Conservation (phyloP, 1,284 basidiomycete species). For the Ceratobasidium papillatum region DNA sequence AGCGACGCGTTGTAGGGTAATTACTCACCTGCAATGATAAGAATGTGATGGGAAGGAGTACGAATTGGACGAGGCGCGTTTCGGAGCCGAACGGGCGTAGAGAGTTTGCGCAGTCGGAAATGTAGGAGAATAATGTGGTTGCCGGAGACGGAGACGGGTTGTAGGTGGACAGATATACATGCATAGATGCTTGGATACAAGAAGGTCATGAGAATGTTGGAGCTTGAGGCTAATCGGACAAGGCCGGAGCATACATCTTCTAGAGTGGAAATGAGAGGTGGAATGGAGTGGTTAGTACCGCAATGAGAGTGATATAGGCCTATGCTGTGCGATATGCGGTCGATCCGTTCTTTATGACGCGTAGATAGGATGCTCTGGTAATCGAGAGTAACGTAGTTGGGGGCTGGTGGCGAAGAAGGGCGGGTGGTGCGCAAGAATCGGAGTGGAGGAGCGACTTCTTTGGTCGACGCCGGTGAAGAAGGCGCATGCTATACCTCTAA, state of each 20-base stretch:
- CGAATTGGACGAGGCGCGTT: neutral
- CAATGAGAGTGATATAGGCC: neutral
- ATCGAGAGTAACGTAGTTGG: neutral
- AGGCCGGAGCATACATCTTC: neutral
- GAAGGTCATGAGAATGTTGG: neutral
- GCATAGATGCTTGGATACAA: neutral
- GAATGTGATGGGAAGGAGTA: neutral
- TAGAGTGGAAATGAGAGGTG: neutral
- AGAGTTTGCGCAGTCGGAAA: neutral
- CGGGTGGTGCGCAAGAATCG: neutral
- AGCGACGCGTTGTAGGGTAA: neutral
- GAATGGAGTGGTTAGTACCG: neutral
- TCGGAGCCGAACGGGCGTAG: constrained; percentile 10
- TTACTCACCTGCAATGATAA: neutral
- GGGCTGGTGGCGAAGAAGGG: neutral
- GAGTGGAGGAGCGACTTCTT: neutral
- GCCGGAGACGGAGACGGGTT: neutral
- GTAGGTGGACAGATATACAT: neutral
- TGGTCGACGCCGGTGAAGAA: neutral
- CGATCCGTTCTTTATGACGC: neutral
- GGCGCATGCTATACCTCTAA: neutral
- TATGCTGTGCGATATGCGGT: neutral
- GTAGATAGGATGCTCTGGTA: too few relatives aligned
- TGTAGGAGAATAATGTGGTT: neutral
- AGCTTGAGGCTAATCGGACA: constrained; percentile 5